Evolutionary conservation across 179 eudicot species (phyloP), one percentile per base, ranked within the genome.

Genomic region (Heliamphora pulchella): DNA sequence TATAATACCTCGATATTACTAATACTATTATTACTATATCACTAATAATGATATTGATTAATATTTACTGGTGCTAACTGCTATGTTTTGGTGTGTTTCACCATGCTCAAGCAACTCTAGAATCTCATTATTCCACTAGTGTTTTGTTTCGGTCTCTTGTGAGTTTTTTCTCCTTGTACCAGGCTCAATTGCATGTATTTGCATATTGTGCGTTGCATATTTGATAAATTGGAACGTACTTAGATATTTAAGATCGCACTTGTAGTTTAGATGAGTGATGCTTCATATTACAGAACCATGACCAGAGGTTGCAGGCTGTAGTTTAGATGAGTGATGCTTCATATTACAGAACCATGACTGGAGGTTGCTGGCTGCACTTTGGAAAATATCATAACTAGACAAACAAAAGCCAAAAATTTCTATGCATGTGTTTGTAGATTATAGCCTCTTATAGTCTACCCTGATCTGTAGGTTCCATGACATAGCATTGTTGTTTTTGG

Each of bases 351-450:
- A 22, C 22, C 3, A 48, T 6, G 2, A 8, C 58, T n/a, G 3
- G 57, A 71, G 41, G 22, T 71, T n/a, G 31, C 57, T n/a, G 39
- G 75, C 57, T 69, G 48, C 18, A 43, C 18, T 43, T 43, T 44
- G 51, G 18, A 63, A 63, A 63, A 31, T 31, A 31, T 31, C 11
- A n/a, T 5, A 63, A 63, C 18, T 46, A 69, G 50, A 53, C 2
- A 2, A 43, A 18, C 2, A 1, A 18, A 2, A n/a, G 17, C 10
- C 20, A n/a, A 8, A 48, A n/a, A 3, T 71, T n/a, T 71, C 15
- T 20, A 22, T 73, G 46, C 17, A 18, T 73, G 20, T 51, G 22
- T 73, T 73, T 53, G 76, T 20, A 50, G 76, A 53, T 53, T 73
- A 3, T 20, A 53, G 0, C n/a, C 39, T 64, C 3, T 20, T 31